Conservation (phyloP, 2,329 filamentous ascomycete genomes). For the Tricladium varicosporioides region DNA sequence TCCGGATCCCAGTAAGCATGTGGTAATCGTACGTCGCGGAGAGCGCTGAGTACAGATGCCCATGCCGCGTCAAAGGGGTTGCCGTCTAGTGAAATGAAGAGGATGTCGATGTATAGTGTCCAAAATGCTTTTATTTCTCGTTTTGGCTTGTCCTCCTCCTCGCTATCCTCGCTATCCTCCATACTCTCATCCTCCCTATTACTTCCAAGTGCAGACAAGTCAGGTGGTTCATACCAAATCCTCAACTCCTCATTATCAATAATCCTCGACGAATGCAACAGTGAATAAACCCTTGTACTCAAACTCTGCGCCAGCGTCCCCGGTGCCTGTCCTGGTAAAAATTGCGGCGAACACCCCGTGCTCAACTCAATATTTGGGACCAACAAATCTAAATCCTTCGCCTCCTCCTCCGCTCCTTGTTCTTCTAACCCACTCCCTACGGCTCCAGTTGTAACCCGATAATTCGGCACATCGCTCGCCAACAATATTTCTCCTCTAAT, state of each 20-base stretch:
- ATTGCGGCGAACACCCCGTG: slow-evolving; percentile 84
- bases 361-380: slow-evolving; percentile 93
- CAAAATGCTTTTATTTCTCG: slow-evolving; percentile 78
- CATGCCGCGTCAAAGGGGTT: slow-evolving; percentile 91
- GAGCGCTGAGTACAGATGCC: slow-evolving; percentile 77
- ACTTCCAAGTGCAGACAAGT: slow-evolving; percentile 41
- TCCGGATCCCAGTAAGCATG: slow-evolving; percentile 81
- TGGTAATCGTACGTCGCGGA: slow-evolving; percentile 76
- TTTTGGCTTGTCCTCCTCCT: slow-evolving; percentile 30
- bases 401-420: slow-evolving; percentile 40
- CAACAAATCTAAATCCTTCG: slow-evolving; percentile 66
- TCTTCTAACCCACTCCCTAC: neutral
- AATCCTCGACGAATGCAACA: slow-evolving; percentile 70
- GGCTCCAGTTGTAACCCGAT: slow-evolving; percentile 40
- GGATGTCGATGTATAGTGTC: slow-evolving; percentile 92
- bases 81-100: slow-evolving; percentile 90
- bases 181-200: slow-evolving; percentile 40
- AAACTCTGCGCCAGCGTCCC: slow-evolving; percentile 79
- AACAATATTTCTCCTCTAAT: slow-evolving; percentile 82
- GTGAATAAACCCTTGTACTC: slow-evolving; percentile 70
- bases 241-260: slow-evolving; percentile 66
- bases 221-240: slow-evolving; percentile 62
- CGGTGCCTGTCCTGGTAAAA: slow-evolving; percentile 81
- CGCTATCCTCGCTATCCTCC: slow-evolving; percentile 33
- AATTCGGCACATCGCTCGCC: slow-evolving; percentile 70